Base-by-base conservation (phyloP, 345 rosid genomes). In the Odontarrhena argentea region DNA sequence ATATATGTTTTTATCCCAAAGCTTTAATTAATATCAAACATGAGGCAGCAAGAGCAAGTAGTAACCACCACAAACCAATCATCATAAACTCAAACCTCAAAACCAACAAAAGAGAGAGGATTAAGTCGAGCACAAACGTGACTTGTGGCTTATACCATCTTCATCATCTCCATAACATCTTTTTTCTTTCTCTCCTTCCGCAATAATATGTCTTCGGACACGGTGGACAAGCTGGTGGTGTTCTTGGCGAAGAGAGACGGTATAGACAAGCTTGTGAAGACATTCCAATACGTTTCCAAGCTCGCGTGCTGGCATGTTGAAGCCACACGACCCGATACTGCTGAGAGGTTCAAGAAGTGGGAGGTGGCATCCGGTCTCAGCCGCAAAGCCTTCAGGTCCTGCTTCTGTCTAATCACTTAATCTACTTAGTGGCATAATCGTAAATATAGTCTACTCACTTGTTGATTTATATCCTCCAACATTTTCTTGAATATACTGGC, bases 251-350 rank as follows among this genome's bases (percentile, higher is more conserved):
- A 88, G 75, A 72, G 97, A 76, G 99, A 94, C 24, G 99, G 99
- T 44, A 94, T 94, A 55, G 99, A 94, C 83, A 94, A 94, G 82
- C 96, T 94, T 18, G 97, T 94, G 60, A 94, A 94, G 79, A 94
- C 99, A 41, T 94, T 94, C 75, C 99, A 94, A 38, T 94, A 94
- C 46, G 96, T 94, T 7, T 83, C 99, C 30, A 94, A 94, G 85
- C 96, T 94, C 11, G 96, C 81, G 12, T 81, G 84, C 78, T 88
- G 96, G 95, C 92, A 67, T 6, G 75, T 56, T 4, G 92, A 91
- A 63, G 22, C 85, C 63, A 65, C 80, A 2, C 69, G 63, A 26
- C 91, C 97, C 2, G 80, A 77, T 9, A 50, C 81, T 0, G 91
- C 95, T 0, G 78, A 61, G 4, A 78, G 88, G 34, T 86, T 89